A percentile compares a stretch with the other conserved stretches of the same genome.
Conservation (phyloP, 140 eudicot genomes). For the Anethum foeniculum region DNA sequence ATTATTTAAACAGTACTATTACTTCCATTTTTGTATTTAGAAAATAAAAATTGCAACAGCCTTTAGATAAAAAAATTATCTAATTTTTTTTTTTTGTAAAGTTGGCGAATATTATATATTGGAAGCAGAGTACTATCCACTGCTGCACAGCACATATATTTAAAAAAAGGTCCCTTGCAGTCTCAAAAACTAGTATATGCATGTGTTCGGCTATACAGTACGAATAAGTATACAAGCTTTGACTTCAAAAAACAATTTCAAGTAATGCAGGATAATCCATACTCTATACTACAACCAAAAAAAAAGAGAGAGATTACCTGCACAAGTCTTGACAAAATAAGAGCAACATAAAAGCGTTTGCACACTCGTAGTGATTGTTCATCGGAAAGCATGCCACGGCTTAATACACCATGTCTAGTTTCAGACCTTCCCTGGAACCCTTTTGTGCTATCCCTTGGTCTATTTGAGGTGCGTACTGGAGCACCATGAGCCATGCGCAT, state of each 20-base stretch:
- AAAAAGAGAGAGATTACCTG: slow-evolving; percentile 43
- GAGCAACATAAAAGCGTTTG: slow-evolving; percentile 87
- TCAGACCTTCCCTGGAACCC: slow-evolving; percentile 40
- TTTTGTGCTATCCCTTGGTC: slow-evolving; percentile 41
- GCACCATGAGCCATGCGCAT: slow-evolving; percentile 99
- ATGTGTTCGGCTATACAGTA: background rate
- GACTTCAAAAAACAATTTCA: background rate
- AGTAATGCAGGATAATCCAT: background rate
- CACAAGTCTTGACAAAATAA: slow-evolving; percentile 77
- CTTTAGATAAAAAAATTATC: background rate
- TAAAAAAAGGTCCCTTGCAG: background rate
- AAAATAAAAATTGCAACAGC: background rate
- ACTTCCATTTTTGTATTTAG: background rate
- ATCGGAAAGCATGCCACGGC: slow-evolving; percentile 49
- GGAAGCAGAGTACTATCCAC: background rate
- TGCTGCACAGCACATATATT: background rate
- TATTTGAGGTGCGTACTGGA: slow-evolving; percentile 52
- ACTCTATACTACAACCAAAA: background rate
- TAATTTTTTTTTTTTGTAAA: background rate
- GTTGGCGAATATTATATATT: background rate
- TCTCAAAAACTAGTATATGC: background rate
- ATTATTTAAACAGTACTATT: background rate
- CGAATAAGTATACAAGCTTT: background rate
- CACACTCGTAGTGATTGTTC: slow-evolving; percentile 89
- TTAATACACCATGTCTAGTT: slow-evolving; percentile 34